phyloP scores from a whole-genome alignment of 139 green algal species.

The Coelastrella sp. region DNA sequence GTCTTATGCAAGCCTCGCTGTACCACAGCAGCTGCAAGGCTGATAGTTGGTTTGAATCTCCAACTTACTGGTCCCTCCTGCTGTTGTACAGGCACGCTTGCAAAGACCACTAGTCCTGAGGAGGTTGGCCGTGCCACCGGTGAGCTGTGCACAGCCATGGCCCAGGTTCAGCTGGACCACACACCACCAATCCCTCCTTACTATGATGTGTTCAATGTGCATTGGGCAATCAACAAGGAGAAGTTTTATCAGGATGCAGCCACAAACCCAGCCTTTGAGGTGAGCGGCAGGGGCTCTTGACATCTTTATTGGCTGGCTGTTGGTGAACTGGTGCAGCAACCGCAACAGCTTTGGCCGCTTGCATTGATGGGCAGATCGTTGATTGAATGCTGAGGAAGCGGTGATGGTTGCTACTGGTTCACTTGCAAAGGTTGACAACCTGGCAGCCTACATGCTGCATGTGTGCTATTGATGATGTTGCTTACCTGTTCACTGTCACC shows the following conservation, averaged over 20 bases:
- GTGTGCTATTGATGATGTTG: no score
- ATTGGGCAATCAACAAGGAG: constrained; percentile 59
- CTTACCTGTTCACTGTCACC: no score
- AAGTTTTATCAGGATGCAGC: constrained; percentile 54
- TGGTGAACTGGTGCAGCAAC: background rate
- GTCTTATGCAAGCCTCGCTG: no score
- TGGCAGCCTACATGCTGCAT: no score
- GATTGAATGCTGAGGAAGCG: no score
- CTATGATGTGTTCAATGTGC: constrained; percentile 61
- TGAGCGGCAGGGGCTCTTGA: background rate
- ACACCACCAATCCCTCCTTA: constrained; percentile 64
- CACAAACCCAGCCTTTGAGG: constrained; percentile 38
- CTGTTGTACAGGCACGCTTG: constrained; percentile 47
- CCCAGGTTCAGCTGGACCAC: constrained; percentile 40
- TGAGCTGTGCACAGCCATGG: constrained; percentile 69
- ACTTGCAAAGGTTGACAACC: no score
- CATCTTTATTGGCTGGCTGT: no score
- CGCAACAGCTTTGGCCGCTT: background rate
- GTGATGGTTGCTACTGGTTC: no score
- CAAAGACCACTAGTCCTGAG: constrained; percentile 68
- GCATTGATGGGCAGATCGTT: no score
- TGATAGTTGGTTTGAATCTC: no score
- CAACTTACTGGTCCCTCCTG: background rate
- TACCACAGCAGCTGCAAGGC: no score
- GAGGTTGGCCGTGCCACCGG: constrained; percentile 69